These are phyloP conservation scores for Lunularia cruciata DNA, from an alignment of 225 moss, liverwort and hornwort genomes.

Conservation along the genomic window DNA sequence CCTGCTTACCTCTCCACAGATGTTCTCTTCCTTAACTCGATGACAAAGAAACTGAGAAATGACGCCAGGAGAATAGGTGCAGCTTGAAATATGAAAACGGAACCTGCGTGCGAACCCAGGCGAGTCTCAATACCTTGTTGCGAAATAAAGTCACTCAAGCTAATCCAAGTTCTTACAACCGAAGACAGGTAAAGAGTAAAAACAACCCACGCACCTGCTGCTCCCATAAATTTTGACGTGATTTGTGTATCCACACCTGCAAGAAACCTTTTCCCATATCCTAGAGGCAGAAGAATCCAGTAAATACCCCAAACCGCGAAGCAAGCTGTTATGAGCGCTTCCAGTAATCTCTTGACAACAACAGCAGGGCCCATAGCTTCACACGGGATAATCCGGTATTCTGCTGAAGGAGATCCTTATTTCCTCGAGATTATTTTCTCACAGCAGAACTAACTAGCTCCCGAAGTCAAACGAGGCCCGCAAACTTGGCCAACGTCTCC, in stretches of 20 bases:
- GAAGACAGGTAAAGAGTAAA: too few species aligned
- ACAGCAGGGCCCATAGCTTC: slow-evolving; percentile 1
- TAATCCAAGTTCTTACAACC: too few species aligned
- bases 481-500: not conserved
- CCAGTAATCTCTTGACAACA: slow-evolving; percentile 3
- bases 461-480: too few species aligned
- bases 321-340: slow-evolving; percentile 12
- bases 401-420: not conserved
- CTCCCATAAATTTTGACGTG: slow-evolving; percentile 12
- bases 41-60: slow-evolving; percentile 14
- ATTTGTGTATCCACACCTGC: slow-evolving; percentile 6
- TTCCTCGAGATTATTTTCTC: not conserved
- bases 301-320: slow-evolving; percentile 17
- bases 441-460: not conserved
- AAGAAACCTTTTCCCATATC: slow-evolving; percentile 10
- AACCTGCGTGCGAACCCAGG: slow-evolving; percentile 19
- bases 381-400: not conserved
- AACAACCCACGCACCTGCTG: slow-evolving; percentile 18
- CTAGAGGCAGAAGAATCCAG: slow-evolving; percentile 21
- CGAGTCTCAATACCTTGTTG: not conserved
- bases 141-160: too few species aligned
- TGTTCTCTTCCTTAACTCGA: slow-evolving; percentile 21
- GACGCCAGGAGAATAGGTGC: slow-evolving; percentile 24
- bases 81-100: slow-evolving; percentile 21
- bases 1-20: slow-evolving; percentile 10